phyloP scores from a whole-genome alignment of 352 stramenopile genomes.

The Globisporangium perplexum region DNA sequence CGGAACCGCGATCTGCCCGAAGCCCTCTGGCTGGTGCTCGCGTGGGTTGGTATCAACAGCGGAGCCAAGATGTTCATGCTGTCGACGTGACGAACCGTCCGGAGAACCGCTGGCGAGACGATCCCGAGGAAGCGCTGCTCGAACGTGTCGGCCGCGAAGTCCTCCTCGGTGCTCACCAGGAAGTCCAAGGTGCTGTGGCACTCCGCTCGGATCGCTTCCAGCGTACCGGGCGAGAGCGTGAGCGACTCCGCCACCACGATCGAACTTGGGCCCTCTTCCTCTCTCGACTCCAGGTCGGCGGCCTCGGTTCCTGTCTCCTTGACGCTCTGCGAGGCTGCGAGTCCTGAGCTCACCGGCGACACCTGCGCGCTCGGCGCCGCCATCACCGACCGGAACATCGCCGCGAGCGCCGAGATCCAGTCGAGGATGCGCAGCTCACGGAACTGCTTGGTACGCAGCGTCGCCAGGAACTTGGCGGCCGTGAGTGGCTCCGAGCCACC shows the following conservation, averaged over 20 bases:
- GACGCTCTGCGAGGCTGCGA: too few relatives aligned
- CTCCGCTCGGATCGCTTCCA: slow-evolving; percentile 5
- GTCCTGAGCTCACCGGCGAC: background rate
- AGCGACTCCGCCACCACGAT: background rate
- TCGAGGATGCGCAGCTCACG: slow-evolving; percentile 16
- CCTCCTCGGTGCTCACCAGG: slow-evolving; percentile 7
- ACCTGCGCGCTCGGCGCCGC: background rate
- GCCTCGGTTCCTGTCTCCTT: background rate
- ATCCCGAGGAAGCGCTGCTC: slow-evolving; percentile 5
- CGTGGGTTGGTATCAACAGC: background rate
- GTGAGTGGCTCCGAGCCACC: slow-evolving; percentile 8
- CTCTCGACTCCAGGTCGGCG: background rate
- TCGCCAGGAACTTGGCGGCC: slow-evolving; percentile 19
- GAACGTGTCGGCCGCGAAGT: slow-evolving; percentile 6
- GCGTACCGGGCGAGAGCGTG: background rate
- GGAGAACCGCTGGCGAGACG: background rate
- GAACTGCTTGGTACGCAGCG: slow-evolving; percentile 13
- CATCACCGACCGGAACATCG: slow-evolving; percentile 14
- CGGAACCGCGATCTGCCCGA: slow-evolving; percentile 10
- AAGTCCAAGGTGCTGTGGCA: slow-evolving; percentile 9
- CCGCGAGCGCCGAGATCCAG: slow-evolving; percentile 31
- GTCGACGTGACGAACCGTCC: slow-evolving; percentile 2
- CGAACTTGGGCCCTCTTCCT: background rate
- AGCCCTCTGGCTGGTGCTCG: background rate
- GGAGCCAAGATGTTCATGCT: background rate